Evolutionary conservation across 352 stramenopile species (phyloP).

Genomic region (Blastocystis sp.): DNA sequence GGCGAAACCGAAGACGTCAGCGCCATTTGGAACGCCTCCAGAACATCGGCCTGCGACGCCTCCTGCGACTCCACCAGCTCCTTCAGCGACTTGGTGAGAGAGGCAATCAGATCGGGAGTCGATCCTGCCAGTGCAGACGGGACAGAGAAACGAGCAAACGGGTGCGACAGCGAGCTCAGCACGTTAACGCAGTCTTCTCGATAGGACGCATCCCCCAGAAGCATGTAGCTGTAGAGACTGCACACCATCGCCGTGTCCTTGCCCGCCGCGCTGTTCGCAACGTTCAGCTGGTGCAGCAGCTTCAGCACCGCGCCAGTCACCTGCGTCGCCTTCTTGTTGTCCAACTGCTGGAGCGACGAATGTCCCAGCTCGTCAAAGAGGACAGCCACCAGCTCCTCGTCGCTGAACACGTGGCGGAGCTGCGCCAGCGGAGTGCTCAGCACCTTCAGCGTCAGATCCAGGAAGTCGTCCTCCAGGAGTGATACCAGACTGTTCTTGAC

Average conservation of each 20-base stretch:
- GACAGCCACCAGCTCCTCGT: neutral
- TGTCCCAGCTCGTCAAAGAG: neutral
- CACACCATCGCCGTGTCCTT: neutral
- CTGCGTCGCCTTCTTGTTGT: neutral
- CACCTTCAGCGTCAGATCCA: neutral
- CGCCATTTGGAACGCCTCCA: neutral
- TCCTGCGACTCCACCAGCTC: neutral
- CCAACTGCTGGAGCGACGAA: neutral
- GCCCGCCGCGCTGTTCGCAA: neutral
- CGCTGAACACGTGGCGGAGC: neutral
- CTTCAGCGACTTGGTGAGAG: neutral
- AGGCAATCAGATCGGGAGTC: too few species aligned
- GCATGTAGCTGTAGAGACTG: neutral
- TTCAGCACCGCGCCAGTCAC: neutral
- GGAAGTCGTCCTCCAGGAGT: conserved; percentile 12
- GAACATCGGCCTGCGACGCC: neutral
- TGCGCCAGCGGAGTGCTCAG: neutral
- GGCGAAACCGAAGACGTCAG: neutral
- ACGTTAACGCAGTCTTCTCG: neutral
- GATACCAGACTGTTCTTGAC: conserved; percentile 1
- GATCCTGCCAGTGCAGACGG: too few species aligned
- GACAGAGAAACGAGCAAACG: neutral
- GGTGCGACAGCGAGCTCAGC: neutral
- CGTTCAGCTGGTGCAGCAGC: neutral
- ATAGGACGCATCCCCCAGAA: neutral